Percentiles rank a stretch among this genome's conserved stretches.
phyloP scores from a whole-genome alignment of 2,329 filamentous ascomycete genomes.

The Aureobasidium sp. region DNA sequence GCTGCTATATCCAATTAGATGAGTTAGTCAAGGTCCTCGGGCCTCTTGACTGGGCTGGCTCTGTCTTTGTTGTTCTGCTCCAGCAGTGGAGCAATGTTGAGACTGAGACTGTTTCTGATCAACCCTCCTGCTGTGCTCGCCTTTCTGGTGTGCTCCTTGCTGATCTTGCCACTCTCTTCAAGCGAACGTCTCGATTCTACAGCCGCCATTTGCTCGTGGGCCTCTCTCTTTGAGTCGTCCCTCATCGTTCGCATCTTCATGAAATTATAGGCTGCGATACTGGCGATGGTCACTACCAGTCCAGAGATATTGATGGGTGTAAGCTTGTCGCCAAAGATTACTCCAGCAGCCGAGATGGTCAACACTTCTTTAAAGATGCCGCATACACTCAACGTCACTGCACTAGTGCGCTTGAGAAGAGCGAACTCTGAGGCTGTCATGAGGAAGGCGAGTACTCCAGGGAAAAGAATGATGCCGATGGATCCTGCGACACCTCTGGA shows the following conservation, averaged over 20 bases:
- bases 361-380: slow-evolving; percentile 99
- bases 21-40: slow-evolving; percentile 36
- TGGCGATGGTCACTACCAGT: slow-evolving; percentile 76
- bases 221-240: slow-evolving; percentile 54
- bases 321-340: slow-evolving; percentile 82
- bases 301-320: slow-evolving; percentile 83
- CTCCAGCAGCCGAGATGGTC: slow-evolving; percentile 79
- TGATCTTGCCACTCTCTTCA: slow-evolving; percentile 15
- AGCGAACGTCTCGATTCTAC: slow-evolving; percentile 28
- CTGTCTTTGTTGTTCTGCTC: slow-evolving; percentile 16
- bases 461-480: slow-evolving; percentile 73
- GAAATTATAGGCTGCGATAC: slow-evolving; percentile 87
- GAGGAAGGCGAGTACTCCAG: slow-evolving; percentile 81
- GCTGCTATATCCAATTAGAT: neutral
- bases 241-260: slow-evolving; percentile 90
- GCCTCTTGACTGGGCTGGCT: slow-evolving; percentile 37
- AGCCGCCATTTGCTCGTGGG: slow-evolving; percentile 32
- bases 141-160: slow-evolving; percentile 14
- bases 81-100: slow-evolving; percentile 23
- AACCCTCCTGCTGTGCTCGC: slow-evolving; percentile 25
- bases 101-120: slow-evolving; percentile 31
- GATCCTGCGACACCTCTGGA: slow-evolving; percentile 61
- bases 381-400: slow-evolving; percentile 91
- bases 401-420: slow-evolving; percentile 84
- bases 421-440: slow-evolving; percentile 98